These are phyloP conservation scores for Macrocystidia cucumis DNA, from an alignment of 1,284 basidiomycete genomes.

Conservation along the genomic window DNA sequence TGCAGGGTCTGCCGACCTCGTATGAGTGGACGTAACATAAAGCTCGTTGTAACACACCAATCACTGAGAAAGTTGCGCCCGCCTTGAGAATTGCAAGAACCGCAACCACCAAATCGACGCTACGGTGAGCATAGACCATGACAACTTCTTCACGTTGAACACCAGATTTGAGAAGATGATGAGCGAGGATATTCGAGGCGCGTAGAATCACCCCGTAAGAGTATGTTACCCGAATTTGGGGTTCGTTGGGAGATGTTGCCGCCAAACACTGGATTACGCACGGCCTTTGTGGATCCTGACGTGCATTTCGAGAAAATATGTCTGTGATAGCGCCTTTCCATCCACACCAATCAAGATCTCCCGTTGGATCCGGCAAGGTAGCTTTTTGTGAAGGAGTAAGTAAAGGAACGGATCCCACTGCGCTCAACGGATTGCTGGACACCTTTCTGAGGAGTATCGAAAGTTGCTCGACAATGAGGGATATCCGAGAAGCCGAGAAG, in stretches of 20 bases:
- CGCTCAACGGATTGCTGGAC: constrained; percentile 49
- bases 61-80: constrained; percentile 96
- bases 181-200: constrained; percentile 88
- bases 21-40: too few species aligned
- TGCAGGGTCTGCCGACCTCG: constrained; percentile 69
- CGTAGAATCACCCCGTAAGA: constrained; percentile 80
- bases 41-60: constrained; percentile 49
- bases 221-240: constrained; percentile 56
- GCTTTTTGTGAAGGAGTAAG: constrained; percentile 67
- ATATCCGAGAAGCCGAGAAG: constrained; percentile 78
- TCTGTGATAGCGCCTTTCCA: constrained; percentile 96
- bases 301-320: constrained; percentile 83
- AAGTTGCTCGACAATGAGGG: constrained; percentile 82
- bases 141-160: constrained; percentile 94
- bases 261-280: constrained; percentile 80
- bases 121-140: constrained; percentile 97
- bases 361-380: constrained; percentile 79
- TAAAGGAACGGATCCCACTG: constrained; percentile 75
- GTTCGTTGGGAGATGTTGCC: constrained; percentile 27
- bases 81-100: constrained; percentile 97
- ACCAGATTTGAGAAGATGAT: constrained; percentile 83
- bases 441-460: constrained; percentile 75
- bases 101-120: constrained; percentile 94
- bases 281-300: constrained; percentile 65
- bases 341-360: constrained; percentile 94